Conservation (phyloP, 106 monocot species). For the Ottelia alismoides region DNA sequence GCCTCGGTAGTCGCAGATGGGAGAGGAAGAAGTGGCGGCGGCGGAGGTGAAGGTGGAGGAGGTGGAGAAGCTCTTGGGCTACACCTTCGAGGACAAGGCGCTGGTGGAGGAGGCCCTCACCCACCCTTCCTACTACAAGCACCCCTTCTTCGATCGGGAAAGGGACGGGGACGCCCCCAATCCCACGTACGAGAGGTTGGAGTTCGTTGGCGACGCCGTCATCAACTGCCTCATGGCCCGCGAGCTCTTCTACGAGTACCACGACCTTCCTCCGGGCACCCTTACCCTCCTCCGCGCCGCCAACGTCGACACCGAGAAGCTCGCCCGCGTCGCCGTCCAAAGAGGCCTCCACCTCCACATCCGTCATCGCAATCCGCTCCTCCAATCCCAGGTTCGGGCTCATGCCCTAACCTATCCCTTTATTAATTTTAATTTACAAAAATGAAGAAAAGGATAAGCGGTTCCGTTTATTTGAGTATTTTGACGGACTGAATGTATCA, state of each 20-base stretch:
- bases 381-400: too few relatives aligned
- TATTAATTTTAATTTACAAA: too few relatives aligned
- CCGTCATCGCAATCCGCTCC: conserved; percentile 24
- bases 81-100: conserved; percentile 18
- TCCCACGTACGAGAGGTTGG: conserved; percentile 33
- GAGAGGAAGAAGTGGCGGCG: conserved; percentile 1
- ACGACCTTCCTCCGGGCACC: conserved; percentile 16
- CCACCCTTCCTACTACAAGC: conserved; percentile 24
- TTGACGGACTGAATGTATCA: too few relatives aligned
- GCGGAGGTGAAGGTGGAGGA: conserved; percentile 14
- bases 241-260: conserved; percentile 16
- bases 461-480: too few relatives aligned
- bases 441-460: too few relatives aligned
- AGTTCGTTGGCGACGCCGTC: conserved; percentile 37
- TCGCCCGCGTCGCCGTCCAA: conserved; percentile 29
- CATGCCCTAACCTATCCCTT: too few relatives aligned
- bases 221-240: conserved; percentile 18
- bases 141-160: not conserved
- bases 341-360: conserved; percentile 20
- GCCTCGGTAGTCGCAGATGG: too few relatives aligned
- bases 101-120: conserved; percentile 40
- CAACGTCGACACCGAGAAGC: conserved; percentile 55
- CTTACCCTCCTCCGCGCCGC: conserved; percentile 41
- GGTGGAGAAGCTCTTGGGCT: conserved; percentile 13
- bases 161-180: too few relatives aligned